Evolutionary conservation across 2,329 filamentous ascomycete species (phyloP).

Genomic region (Penicillium sp.): DNA sequence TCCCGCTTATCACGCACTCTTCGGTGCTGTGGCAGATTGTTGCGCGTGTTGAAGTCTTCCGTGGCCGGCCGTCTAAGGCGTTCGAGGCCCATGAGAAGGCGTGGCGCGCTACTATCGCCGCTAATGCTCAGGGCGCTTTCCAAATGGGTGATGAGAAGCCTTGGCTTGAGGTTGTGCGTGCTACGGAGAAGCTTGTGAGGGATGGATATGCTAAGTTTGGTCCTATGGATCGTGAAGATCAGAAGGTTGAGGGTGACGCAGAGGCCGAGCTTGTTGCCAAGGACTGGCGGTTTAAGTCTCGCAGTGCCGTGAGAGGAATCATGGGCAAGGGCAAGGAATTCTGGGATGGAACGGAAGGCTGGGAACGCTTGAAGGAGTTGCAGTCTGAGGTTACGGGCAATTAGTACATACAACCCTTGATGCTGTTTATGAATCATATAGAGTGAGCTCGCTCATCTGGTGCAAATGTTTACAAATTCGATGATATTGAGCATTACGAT

Average conservation of each 20-base stretch:
- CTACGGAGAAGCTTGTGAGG: conserved; percentile 73
- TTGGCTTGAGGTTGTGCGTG: conserved; percentile 70
- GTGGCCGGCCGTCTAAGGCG: conserved; percentile 65
- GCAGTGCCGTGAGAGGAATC: conserved; percentile 78
- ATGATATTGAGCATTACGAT: too few relatives aligned
- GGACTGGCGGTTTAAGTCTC: conserved; percentile 85
- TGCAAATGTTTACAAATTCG: not conserved
- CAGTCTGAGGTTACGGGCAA: conserved; percentile 36
- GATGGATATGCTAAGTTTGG: conserved; percentile 80
- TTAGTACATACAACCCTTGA: conserved; percentile 14
- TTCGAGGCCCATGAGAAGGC: conserved; percentile 84
- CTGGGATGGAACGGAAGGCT: conserved; percentile 69
- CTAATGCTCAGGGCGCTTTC: conserved; percentile 43
- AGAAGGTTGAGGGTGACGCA: conserved; percentile 43
- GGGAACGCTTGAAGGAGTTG: conserved; percentile 39
- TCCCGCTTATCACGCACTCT: conserved; percentile 79
- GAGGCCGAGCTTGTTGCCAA: conserved; percentile 64
- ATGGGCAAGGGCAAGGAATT: conserved; percentile 75
- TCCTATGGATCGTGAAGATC: conserved; percentile 55
- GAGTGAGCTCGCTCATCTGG: not conserved
- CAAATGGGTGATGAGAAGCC: conserved; percentile 57
- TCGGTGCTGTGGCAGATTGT: conserved; percentile 75
- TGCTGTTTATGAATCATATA: conserved; percentile 7
- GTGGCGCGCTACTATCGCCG: conserved; percentile 68
- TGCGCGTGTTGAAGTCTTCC: conserved; percentile 69